Evolutionary conservation across 2,329 filamentous ascomycete species (phyloP).

Genomic region (Sporothrix inflata): DNA sequence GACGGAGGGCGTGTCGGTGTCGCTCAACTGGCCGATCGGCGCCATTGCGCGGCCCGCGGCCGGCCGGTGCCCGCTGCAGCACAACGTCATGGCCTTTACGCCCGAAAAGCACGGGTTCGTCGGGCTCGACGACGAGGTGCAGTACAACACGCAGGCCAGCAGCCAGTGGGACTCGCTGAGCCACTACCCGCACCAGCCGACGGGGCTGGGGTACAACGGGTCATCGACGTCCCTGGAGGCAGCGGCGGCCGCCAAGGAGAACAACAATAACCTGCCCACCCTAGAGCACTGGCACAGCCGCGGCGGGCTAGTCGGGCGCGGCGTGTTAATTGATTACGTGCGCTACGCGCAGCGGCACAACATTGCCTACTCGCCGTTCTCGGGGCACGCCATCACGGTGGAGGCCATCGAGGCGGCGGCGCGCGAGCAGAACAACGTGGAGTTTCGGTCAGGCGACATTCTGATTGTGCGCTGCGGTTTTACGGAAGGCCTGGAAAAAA

Average conservation of each 20-base stretch:
- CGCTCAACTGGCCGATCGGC: not conserved
- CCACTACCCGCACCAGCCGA: slow-evolving; percentile 5
- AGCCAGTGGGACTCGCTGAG: slow-evolving; percentile 6
- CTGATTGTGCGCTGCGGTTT: slow-evolving; percentile 8
- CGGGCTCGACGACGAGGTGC: not conserved
- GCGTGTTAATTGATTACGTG: not conserved
- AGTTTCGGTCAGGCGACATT: not conserved
- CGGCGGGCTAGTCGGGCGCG: not conserved
- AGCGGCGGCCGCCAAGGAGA: not conserved
- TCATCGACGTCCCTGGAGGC: not conserved
- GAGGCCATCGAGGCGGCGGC: not conserved
- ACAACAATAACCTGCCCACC: not conserved
- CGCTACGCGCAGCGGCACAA: not conserved
- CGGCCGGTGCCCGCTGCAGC: not conserved
- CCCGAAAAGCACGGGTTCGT: not conserved
- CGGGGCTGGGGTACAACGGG: not conserved
- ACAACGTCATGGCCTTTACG: slow-evolving; percentile 5
- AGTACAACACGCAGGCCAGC: not conserved
- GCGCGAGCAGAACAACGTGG: not conserved
- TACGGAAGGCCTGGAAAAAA: not conserved
- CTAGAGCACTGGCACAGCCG: slow-evolving; percentile 8
- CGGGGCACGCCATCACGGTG: not conserved
- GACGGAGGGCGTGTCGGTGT: not conserved
- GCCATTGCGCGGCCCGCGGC: not conserved
- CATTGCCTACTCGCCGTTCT: not conserved